phyloP scores from a whole-genome alignment of 2,329 filamentous ascomycete species.

The Hypoxylon sp. region DNA sequence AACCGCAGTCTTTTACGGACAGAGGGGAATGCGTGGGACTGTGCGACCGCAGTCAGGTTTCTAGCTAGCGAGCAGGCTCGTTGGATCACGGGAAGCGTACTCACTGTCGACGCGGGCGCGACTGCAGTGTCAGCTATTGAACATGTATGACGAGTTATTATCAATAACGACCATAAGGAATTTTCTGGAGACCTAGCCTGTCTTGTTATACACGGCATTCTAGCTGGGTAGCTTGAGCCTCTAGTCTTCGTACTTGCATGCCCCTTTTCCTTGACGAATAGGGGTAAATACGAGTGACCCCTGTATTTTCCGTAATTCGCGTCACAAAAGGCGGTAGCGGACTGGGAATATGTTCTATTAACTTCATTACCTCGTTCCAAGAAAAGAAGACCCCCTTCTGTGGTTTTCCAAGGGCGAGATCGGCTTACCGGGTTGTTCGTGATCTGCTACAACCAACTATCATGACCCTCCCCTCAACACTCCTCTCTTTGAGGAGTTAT shows the following conservation, averaged over 20 bases:
- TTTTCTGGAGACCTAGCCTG: not conserved
- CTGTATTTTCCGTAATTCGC: constrained; percentile 6
- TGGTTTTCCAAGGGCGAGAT: constrained; percentile 16
- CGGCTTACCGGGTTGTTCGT: constrained; percentile 3
- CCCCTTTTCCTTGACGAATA: not conserved
- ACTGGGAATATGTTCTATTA: not conserved
- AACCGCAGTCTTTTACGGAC: constrained; percentile 57
- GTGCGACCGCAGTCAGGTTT: constrained; percentile 57
- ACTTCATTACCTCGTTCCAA: constrained; percentile 14
- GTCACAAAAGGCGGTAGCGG: constrained; percentile 25
- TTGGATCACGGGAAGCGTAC: constrained; percentile 59
- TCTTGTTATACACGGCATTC: not conserved
- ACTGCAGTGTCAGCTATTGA: constrained; percentile 51
- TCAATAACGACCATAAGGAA: not conserved
- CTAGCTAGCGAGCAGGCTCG: constrained; percentile 57
- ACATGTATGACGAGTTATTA: constrained; percentile 25
- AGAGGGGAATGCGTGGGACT: constrained; percentile 61
- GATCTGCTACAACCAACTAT: not conserved
- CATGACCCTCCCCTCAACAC: not conserved
- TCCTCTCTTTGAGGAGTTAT: not conserved
- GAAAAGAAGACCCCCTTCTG: constrained; percentile 15
- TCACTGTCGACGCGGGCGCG: constrained; percentile 59
- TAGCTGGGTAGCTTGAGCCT: not conserved
- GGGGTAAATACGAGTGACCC: not conserved
- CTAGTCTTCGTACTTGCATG: not conserved